Conservation (phyloP, 192 early-diverging fungal species). For the Polychytrium aggregatum region DNA sequence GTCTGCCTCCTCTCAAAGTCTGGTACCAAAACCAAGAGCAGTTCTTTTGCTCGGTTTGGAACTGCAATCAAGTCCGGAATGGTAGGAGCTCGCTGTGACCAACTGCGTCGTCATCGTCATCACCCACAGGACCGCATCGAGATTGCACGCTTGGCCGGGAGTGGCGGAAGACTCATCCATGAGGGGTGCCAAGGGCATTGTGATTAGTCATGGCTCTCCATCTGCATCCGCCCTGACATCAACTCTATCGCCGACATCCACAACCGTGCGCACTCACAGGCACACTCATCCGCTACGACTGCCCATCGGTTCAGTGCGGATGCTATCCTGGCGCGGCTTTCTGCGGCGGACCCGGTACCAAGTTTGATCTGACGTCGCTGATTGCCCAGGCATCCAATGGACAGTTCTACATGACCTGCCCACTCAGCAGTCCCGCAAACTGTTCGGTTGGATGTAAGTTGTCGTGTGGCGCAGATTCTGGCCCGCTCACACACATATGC, state of each 20-base stretch:
- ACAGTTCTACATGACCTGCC: conserved; percentile 32
- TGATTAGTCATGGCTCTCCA: no score
- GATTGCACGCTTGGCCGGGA: no score
- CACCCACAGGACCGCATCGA: no score
- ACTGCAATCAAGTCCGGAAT: conserved; percentile 29
- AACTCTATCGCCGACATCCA: no score
- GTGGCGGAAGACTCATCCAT: no score
- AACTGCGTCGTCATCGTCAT: no score
- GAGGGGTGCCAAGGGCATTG: no score
- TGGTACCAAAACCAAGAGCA: conserved; percentile 38
- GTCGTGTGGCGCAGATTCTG: no score
- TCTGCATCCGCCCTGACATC: no score
- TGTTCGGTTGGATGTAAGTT: conserved; percentile 27
- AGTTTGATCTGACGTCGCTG: conserved; percentile 18
- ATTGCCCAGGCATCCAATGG: conserved; percentile 28
- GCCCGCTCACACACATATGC: no score
- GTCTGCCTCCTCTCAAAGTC: conserved; percentile 14
- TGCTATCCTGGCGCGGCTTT: conserved; percentile 32
- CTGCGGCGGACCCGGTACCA: conserved; percentile 37
- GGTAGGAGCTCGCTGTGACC: no score
- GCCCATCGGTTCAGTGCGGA: conserved; percentile 26
- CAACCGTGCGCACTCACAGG: no score
- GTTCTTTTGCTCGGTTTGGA: conserved; percentile 32
- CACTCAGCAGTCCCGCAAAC: conserved; percentile 12
- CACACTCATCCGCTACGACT: conserved; percentile 17